These are phyloP conservation scores for Crithidia bombi DNA, from an alignment of 208 protist genomes.

Conservation along the genomic window DNA sequence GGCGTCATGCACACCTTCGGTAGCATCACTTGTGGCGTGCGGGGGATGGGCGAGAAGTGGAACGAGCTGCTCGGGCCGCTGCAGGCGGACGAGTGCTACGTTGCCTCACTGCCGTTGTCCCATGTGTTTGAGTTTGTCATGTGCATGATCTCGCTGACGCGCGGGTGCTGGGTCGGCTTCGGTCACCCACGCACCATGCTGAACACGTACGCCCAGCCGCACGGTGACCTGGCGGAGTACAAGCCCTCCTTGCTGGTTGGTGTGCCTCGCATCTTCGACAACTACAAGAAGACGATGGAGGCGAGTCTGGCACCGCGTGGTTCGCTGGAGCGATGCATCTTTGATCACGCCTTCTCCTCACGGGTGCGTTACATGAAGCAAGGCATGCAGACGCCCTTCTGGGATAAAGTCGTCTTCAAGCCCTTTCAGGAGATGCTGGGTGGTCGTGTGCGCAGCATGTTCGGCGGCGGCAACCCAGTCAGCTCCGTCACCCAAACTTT, in stretches of 20 bases:
- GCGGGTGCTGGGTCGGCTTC: constrained; percentile 77
- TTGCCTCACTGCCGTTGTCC: constrained; percentile 87
- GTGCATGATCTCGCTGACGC: constrained; percentile 67
- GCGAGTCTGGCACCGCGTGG: constrained; percentile 54
- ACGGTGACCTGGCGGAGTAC: constrained; percentile 77
- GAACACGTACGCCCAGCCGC: constrained; percentile 65
- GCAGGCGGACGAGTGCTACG: constrained; percentile 65
- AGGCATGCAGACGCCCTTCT: constrained; percentile 81
- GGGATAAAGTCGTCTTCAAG: constrained; percentile 85
- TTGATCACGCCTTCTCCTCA: constrained; percentile 67
- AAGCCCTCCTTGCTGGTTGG: constrained; percentile 81
- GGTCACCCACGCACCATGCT: constrained; percentile 79
- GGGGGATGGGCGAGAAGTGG: no score
- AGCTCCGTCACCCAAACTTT: constrained; percentile 75
- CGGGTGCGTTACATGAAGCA: constrained; percentile 58
- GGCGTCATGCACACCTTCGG: no score
- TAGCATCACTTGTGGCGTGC: no score
- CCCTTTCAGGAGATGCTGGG: constrained; percentile 71
- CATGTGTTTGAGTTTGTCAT: constrained; percentile 93
- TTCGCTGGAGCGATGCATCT: constrained; percentile 69
- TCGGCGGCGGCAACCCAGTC: constrained; percentile 83
- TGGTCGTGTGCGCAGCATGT: constrained; percentile 61
- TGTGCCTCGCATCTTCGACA: constrained; percentile 69
- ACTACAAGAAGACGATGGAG: constrained; percentile 87
- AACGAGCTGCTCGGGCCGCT: constrained; percentile 55